phyloP scores from a whole-genome alignment of 2,329 filamentous ascomycete genomes.

The Erysiphe neolycopersici region DNA sequence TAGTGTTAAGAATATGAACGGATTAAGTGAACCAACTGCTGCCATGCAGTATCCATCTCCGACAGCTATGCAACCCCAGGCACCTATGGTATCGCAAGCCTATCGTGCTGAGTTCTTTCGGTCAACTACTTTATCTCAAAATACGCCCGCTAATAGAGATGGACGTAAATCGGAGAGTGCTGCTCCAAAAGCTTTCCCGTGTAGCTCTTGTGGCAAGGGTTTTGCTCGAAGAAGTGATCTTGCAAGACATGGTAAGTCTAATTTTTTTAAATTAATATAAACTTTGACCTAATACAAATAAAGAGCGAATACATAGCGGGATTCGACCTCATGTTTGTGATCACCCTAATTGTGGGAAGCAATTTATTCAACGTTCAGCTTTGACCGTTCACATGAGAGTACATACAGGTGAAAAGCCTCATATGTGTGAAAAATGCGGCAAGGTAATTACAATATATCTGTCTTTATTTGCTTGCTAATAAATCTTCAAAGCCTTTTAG shows the following conservation, averaged over 20 bases:
- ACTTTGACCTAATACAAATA: neutral
- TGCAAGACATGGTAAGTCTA: slow-evolving; percentile 60
- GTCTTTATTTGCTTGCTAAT: slow-evolving; percentile 4
- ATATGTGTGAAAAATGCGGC: slow-evolving; percentile 88
- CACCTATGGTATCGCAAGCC: slow-evolving; percentile 13
- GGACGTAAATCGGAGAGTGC: slow-evolving; percentile 6
- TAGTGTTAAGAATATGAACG: slow-evolving; percentile 8
- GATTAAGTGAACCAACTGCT: slow-evolving; percentile 10
- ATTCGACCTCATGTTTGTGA: slow-evolving; percentile 82
- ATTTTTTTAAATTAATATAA: neutral
- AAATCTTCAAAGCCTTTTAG: slow-evolving; percentile 49
- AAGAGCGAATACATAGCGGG: slow-evolving; percentile 88
- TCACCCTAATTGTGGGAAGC: slow-evolving; percentile 67
- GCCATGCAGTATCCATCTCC: slow-evolving; percentile 14
- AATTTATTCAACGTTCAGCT: slow-evolving; percentile 90
- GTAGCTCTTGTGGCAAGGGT: slow-evolving; percentile 67
- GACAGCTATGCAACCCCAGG: slow-evolving; percentile 12
- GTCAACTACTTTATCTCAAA: slow-evolving; percentile 11
- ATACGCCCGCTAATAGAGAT: slow-evolving; percentile 3
- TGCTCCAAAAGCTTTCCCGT: slow-evolving; percentile 49
- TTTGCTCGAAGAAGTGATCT: slow-evolving; percentile 89
- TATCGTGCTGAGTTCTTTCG: slow-evolving; percentile 11
- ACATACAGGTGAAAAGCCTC: slow-evolving; percentile 93
- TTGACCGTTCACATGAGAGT: slow-evolving; percentile 87
- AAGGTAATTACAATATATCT: slow-evolving; percentile 35